Conservation (phyloP, 2,329 filamentous ascomycete genomes). For the Lecanicillium sp. region DNA sequence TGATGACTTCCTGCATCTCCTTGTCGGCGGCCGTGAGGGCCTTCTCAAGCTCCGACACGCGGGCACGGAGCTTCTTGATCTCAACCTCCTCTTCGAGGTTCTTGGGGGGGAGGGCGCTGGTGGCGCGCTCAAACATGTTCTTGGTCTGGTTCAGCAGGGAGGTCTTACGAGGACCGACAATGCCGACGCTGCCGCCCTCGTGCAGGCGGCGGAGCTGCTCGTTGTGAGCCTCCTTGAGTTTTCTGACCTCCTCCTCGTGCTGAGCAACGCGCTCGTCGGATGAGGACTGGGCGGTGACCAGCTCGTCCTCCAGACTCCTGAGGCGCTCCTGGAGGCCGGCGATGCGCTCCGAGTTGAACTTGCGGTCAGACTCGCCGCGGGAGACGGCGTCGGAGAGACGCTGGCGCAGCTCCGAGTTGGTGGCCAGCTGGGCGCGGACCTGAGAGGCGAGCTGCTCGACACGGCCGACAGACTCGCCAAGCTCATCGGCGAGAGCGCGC, state of each 20-base stretch:
- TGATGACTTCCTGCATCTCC: constrained; percentile 78
- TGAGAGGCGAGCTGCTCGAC: constrained; percentile 75
- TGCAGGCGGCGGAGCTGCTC: constrained; percentile 71
- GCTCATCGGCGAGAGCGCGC: constrained; percentile 59
- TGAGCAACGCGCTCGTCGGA: constrained; percentile 78
- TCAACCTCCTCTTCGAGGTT: constrained; percentile 67
- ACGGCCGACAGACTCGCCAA: constrained; percentile 66
- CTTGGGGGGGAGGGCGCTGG: constrained; percentile 52
- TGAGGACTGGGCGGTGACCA: constrained; percentile 74
- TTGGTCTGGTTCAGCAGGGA: constrained; percentile 29
- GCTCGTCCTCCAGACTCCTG: constrained; percentile 73
- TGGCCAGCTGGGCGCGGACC: constrained; percentile 73
- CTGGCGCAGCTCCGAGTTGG: constrained; percentile 67
- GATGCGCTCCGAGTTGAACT: constrained; percentile 73
- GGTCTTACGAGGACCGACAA: constrained; percentile 28
- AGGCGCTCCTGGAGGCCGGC: constrained; percentile 76
- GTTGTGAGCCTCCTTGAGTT: constrained; percentile 70
- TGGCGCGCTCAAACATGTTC: constrained; percentile 26
- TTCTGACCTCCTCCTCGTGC: constrained; percentile 79
- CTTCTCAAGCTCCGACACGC: constrained; percentile 79
- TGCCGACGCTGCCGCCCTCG: constrained; percentile 28
- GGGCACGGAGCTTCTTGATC: constrained; percentile 68
- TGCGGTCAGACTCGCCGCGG: constrained; percentile 79
- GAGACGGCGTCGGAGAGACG: constrained; percentile 74
- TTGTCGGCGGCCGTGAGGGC: constrained; percentile 54